A percentile compares a stretch with the other conserved stretches of the same genome.
Conservation (phyloP, 2,329 filamentous ascomycete genomes). For the Endocalyx cinctus region DNA sequence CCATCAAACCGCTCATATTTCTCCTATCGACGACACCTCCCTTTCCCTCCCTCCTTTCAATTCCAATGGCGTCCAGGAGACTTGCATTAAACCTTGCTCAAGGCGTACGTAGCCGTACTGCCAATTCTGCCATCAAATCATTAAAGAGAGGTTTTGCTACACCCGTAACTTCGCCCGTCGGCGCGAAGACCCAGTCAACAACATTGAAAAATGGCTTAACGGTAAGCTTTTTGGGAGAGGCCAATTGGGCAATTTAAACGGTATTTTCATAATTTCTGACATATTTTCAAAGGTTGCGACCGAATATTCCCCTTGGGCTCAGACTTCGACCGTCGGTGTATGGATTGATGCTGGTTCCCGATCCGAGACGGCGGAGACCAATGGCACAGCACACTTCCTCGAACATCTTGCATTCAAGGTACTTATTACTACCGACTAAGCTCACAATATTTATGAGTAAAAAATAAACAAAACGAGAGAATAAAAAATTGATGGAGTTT, state of each 20-base stretch:
- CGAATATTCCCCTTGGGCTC: constrained; percentile 95
- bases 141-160: constrained; percentile 87
- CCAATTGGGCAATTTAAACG: constrained; percentile 28
- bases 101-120: constrained; percentile 82
- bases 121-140: constrained; percentile 71
- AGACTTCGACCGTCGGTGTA: constrained; percentile 96
- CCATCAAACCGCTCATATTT: constrained; percentile 53
- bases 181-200: constrained; percentile 88
- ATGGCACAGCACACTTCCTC: constrained; percentile 98
- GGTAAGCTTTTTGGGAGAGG: constrained; percentile 48
- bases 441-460: no score
- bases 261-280: no score
- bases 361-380: constrained; percentile 96
- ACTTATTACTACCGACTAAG: constrained; percentile 21
- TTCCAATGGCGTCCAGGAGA: constrained; percentile 88
- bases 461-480: no score
- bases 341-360: constrained; percentile 99
- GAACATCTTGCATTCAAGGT: constrained; percentile 99
- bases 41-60: constrained; percentile 40
- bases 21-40: constrained; percentile 24
- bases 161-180: constrained; percentile 58
- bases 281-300: constrained; percentile 92
- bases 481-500: constrained; percentile 12
- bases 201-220: constrained; percentile 97
- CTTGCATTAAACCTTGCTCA: constrained; percentile 91